Evolutionary conservation across 2,329 filamentous ascomycete species (phyloP), one percentile per base, ranked within the genome.

Genomic region (Iodosphaeria phyllophila): DNA sequence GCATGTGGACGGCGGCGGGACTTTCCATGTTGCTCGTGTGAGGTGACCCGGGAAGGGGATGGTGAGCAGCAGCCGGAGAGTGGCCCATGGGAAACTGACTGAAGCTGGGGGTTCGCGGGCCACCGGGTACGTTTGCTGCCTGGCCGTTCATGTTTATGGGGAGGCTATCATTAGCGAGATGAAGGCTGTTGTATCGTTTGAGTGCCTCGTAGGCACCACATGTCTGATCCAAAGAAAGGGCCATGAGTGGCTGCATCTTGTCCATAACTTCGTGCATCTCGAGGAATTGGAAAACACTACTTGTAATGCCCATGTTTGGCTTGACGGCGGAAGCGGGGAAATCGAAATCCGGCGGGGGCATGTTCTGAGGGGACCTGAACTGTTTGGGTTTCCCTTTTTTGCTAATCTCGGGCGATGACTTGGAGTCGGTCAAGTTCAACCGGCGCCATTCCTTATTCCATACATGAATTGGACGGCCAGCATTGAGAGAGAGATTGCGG

Each of bases 391-490:
- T 74, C 42, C 52, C 52, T 54, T 74, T 74, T 46, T 74, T 74
- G 44, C 60, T 71, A 60, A 74, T 66, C 38, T 74, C 69, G 0
- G 69, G 69, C 2, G 69, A 74, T 29, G 56, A 47, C 40, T 69
- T 72, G 25, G 46, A 48, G 34, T 73, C 66, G 28, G 56, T 52
- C 2, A 53, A 43, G 43, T 74, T 74, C 21, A 66, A 44, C 38
- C 54, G 63, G 31, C 58, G 55, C 68, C 69, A 74, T 13, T 74
- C 68, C 48, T 74, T 74, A 36, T 63, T 54, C 69, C 69, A 74
- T 32, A 60, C 57, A 34, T 74, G 69, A 14, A 61, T 52, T 3
- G 69, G 69, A 36, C 64, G 62, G 9, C 68, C 67, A 5, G 64
- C 64, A 22, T 71, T 55, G 19, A 74, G 62, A 6, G 71, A 63